Base-by-base conservation (phyloP, 805 yeast species). In the Saturnispora halmiae region DNA sequence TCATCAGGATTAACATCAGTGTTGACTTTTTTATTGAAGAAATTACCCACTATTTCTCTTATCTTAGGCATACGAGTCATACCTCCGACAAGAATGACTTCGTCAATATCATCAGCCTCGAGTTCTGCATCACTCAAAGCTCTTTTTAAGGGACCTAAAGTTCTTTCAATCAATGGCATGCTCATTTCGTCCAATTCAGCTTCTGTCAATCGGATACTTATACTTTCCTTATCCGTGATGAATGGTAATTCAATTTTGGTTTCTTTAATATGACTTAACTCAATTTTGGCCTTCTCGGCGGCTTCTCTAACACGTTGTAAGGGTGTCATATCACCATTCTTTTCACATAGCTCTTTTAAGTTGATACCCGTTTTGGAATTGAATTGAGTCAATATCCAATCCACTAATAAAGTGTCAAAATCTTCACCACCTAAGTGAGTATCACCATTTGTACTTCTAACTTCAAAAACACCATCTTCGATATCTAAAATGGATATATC, bases 401-500 rank as follows among this genome's bases (percentile, higher is more conserved):
- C 75, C 49, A 88, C 88, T 50, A 87, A 64, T 47, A 81, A 70
- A 60, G 85, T 85, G 64, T 83, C 94, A 63, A 84, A 80, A 65
- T 83, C 94, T 66, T 83, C 94, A 61, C 94, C 94, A 60, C 94
- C 94, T 59, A 83, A 68, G 68, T 83, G 94, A 40, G 94, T 83
- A 67, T 83, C 92, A 69, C 94, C 96, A 67, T 87, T 86, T 54
- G 96, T 87, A 42, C 95, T 79, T 69, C 83, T 80, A 59, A 87
- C 96, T 73, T 87, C 96, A 61, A 87, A 87, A 46, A 87, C 96
- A 66, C 96, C 96, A 60, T 87, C 88, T 65, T 87, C 95, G 56
- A 87, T 88, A 70, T 88, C 96, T 58, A 87, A 74, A 57, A 87
- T 83, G 48, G 96, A 88, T 61, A 87, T 81, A 78, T 87, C 96